A percentile compares a stretch with the other conserved stretches of the same genome.
Conservation (phyloP, 305 asterid genomes). For the Ilex paraguariensis region DNA sequence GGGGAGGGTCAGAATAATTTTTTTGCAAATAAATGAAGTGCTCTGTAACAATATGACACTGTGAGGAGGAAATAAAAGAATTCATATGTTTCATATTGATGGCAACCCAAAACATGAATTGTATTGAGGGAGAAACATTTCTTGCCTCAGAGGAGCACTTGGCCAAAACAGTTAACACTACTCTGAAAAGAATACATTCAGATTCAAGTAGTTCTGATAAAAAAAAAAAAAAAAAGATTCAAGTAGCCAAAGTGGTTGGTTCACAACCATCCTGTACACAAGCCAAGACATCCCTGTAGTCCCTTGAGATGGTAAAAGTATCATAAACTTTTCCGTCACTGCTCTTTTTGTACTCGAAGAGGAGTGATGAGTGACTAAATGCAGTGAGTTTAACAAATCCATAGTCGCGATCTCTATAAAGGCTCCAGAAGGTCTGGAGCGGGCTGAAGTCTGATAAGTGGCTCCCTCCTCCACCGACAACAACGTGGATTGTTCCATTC, state of each 20-base stretch:
- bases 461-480: background rate
- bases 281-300: background rate
- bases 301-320: background rate
- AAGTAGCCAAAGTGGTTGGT: background rate
- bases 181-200: too few species aligned
- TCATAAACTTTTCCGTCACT: background rate
- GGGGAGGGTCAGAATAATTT: too few species aligned
- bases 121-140: too few species aligned
- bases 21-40: too few species aligned
- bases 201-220: too few species aligned
- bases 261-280: background rate
- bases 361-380: background rate
- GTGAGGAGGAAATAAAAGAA: too few species aligned
- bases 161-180: too few species aligned
- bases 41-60: too few species aligned
- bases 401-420: background rate
- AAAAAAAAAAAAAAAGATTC: too few species aligned
- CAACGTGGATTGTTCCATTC: constrained; percentile 1
- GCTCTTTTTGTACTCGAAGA: background rate
- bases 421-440: background rate
- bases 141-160: too few species aligned
- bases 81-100: too few species aligned
- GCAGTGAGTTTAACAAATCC: background rate
- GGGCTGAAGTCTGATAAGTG: background rate
- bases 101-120: too few species aligned